Evolutionary conservation across 1,284 basidiomycete genomes (phyloP), one percentile per base, ranked within the genome.

Genomic region (Pisolithus thermaeus): DNA sequence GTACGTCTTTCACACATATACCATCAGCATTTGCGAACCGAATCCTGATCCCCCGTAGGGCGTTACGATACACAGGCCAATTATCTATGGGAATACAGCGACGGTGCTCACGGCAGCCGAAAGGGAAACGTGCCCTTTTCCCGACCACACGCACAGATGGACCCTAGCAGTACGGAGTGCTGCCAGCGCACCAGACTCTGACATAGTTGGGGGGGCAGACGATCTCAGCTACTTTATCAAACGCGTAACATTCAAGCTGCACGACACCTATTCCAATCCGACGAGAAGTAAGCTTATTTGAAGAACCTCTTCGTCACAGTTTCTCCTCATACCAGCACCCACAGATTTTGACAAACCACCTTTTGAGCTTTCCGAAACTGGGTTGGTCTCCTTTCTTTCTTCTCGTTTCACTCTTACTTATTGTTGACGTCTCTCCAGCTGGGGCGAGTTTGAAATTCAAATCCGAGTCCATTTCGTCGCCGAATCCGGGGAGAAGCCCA

Each of bases 391-490:
- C 50, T 36, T 27, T 25, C 28, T 46, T 12, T 25, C 30, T 47
- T 14, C 14, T 22, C 16, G 35, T 7, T 12, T 27, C 11, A 25
- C 32, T 36, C 14, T 36, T 30, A 43, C 38, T 44, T 18, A 41
- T 39, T 41, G 23, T 32, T 38, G 38, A 46, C 25, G 39, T 36
- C 16, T 51, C n/a, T 32, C 36, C 54, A 90, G 96, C 44, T 99
- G 97, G 97, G 97, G 97, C 63, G 97, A 99, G 74, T 99, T 99
- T 70, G 93, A 97, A 62, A 88, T 99, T 55, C 83, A 89, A 62
- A 96, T 99, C 61, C 85, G 92, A 56, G 87, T 99, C 56, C 90
- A 87, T 47, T 98, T 99, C 70, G 78, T 93, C n/a, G 70, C 80
- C 42, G 97, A 99, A 69, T 84, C 94, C 2, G 87, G 83, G 48